A percentile compares a stretch with the other conserved stretches of the same genome.
Evolutionary conservation across 2,329 filamentous ascomycete species (phyloP).

Genomic region (Aspergillus tubingensis): DNA sequence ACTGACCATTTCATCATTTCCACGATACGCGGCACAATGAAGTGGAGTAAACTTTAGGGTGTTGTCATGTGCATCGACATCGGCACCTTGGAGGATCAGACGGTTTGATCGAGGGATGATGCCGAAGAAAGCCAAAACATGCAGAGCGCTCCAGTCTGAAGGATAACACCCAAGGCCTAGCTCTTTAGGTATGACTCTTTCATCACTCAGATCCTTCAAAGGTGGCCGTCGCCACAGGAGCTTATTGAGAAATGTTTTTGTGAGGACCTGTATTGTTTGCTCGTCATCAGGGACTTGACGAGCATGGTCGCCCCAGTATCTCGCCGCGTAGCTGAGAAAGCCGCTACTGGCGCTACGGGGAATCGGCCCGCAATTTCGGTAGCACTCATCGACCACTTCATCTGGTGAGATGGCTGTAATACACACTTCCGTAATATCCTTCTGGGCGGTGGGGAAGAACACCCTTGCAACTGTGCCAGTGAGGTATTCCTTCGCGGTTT

Average conservation of each 20-base stretch:
- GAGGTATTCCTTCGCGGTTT: slow-evolving; percentile 35
- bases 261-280: slow-evolving; percentile 32
- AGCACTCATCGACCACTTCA: slow-evolving; percentile 37
- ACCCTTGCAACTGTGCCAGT: slow-evolving; percentile 29
- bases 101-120: slow-evolving; percentile 28
- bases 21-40: slow-evolving; percentile 33
- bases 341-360: slow-evolving; percentile 16
- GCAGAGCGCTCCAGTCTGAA: slow-evolving; percentile 32
- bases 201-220: slow-evolving; percentile 10
- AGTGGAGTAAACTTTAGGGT: slow-evolving; percentile 27
- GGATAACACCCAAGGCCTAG: slow-evolving; percentile 31
- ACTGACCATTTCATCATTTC: slow-evolving; percentile 34
- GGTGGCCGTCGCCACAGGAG: slow-evolving; percentile 34
- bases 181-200: slow-evolving; percentile 20
- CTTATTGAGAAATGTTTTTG: slow-evolving; percentile 37
- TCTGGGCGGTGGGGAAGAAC: slow-evolving; percentile 32
- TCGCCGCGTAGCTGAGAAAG: slow-evolving; percentile 29
- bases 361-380: slow-evolving; percentile 17
- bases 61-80: slow-evolving; percentile 30
- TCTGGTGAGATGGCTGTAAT: slow-evolving; percentile 29
- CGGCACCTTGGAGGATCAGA: slow-evolving; percentile 28
- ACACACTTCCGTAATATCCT: slow-evolving; percentile 33
- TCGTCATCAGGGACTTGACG: slow-evolving; percentile 32
- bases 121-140: slow-evolving; percentile 33
- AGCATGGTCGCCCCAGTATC: slow-evolving; percentile 35